Evolutionary conservation across 345 rosid genomes (phyloP).

Genomic region (Eucalyptus pauciflora): DNA sequence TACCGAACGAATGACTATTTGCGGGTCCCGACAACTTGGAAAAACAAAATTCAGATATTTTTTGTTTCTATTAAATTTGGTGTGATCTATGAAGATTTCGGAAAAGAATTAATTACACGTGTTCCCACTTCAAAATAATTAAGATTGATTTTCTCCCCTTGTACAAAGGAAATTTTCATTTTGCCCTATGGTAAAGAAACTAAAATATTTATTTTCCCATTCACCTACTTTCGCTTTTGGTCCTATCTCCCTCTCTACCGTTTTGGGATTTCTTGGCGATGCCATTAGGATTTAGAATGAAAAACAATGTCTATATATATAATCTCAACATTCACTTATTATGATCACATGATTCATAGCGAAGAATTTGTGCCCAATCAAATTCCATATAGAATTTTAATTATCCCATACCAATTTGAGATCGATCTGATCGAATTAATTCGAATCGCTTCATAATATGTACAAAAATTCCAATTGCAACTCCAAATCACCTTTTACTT

Average conservation of each 20-base stretch:
- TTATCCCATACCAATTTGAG: rapidly evolving
- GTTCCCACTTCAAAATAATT: background rate
- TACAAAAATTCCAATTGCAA: background rate
- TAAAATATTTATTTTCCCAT: background rate
- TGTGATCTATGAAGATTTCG: background rate
- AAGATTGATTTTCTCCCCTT: background rate
- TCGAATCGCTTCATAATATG: background rate
- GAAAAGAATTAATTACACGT: background rate
- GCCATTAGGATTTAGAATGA: background rate
- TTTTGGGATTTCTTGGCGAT: rapidly evolving
- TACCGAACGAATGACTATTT: background rate
- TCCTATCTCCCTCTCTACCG: background rate
- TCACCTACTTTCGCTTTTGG: no score
- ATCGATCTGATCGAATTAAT: background rate
- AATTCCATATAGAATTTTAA: background rate
- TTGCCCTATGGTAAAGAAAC: background rate
- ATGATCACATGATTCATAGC: background rate
- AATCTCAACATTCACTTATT: background rate
- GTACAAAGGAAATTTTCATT: background rate
- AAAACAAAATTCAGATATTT: background rate
- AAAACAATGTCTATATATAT: background rate
- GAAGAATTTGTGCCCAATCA: background rate
- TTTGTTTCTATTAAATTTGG: background rate
- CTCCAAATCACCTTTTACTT: background rate
- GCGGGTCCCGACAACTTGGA: background rate